Evolutionary conservation across 2,329 filamentous ascomycete species (phyloP), one percentile per base, ranked within the genome.

Genomic region (Clarireedia monteithiana): DNA sequence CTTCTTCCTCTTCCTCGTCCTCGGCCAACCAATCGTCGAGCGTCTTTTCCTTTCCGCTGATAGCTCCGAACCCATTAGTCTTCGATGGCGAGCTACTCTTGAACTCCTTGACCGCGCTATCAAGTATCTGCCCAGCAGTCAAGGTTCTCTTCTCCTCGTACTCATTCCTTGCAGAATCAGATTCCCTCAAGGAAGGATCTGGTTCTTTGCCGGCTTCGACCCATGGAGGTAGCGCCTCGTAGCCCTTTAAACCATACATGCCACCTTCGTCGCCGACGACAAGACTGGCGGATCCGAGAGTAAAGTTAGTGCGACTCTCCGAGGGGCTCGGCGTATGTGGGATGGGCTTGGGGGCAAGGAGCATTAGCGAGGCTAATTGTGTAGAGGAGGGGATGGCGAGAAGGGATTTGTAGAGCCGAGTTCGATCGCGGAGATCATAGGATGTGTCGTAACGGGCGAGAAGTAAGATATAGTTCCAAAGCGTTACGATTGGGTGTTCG

Each of bases 371-470:
- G 2, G 94, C 94, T 15, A 99, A 81, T 69, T 97, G 90, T 0
- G 84, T 87, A 6, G 81, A 83, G 2, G 78, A 76, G 1, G 91
- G 89, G 4, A 88, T 84, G 4, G 83, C 80, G 2, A 99, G 81
- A 1, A 99, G 82, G 1, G 91, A 81, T 61, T 88, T 90, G 74
- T 95, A 97, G 59, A 96, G 81, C 34, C 94, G 84, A 2, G 91
- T 85, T 24, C 94, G 87, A 69, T 97, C 94, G 61, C 94, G 89
- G 3, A 99, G 82, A 67, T 97, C 91, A 71, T 95, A 99, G 0
- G 91, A 96, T 0, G 86, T 89, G 66, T 97, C 94, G 70, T 97
- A 99, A 59, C 94, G 84, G 34, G 89, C 89, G 1, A 99, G 81
- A 1, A 92, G 80, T 27, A 95, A 77, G 23, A 89, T 82, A 65